Conservation (phyloP, 1,284 basidiomycete species). For the Athelia psychrophila region DNA sequence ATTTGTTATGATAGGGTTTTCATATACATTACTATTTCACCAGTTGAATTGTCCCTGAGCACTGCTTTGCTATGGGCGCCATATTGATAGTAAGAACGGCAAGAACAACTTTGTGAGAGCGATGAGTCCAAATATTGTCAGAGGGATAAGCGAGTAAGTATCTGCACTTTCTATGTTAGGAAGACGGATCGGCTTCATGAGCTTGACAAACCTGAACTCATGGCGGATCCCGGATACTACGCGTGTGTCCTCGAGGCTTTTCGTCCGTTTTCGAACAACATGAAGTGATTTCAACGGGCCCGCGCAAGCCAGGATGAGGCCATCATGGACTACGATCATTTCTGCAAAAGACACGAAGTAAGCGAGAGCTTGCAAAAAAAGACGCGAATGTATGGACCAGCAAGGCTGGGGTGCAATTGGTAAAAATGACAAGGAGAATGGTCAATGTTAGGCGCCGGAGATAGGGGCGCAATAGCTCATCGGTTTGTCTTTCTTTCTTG, state of each 20-base stretch:
- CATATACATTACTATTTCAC: slow-evolving; percentile 14
- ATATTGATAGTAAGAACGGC: slow-evolving; percentile 80
- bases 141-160: slow-evolving; percentile 72
- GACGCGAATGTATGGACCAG: no score
- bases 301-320: slow-evolving; percentile 57
- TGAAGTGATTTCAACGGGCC: slow-evolving; percentile 43
- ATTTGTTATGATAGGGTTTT: slow-evolving; percentile 30
- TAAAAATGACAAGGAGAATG: no score
- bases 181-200: background rate
- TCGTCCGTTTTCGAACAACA: slow-evolving; percentile 18
- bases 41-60: slow-evolving; percentile 11
- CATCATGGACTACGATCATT: slow-evolving; percentile 68
- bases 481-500: no score
- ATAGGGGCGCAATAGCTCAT: no score
- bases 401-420: no score
- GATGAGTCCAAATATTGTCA: slow-evolving; percentile 84
- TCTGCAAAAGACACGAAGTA: slow-evolving; percentile 38
- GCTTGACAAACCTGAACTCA: slow-evolving; percentile 46
- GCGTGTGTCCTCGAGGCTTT: slow-evolving; percentile 5
- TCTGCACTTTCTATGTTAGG: slow-evolving; percentile 30
- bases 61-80: slow-evolving; percentile 46
- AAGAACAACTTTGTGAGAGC: slow-evolving; percentile 86
- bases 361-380: no score
- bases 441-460: no score
- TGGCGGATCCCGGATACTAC: slow-evolving; percentile 50